Evolutionary conservation across 352 stramenopile species (phyloP), one percentile per base, ranked within the genome.

Genomic region (Pythium grandisporangium): DNA sequence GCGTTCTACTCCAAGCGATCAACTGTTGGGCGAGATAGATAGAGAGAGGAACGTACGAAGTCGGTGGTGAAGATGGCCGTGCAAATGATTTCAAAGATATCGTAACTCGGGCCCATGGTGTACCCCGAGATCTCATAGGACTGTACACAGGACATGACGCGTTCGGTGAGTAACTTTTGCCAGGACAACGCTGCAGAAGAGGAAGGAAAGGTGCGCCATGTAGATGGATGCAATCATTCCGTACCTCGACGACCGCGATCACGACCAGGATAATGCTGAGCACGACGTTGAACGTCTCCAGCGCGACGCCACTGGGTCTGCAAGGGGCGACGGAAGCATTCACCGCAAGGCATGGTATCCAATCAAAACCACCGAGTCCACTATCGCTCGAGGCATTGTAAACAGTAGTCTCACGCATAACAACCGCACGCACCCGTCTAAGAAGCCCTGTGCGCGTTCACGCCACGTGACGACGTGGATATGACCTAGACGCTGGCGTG

Each of bases 11-110:
- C n/a, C n/a, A n/a, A n/a, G n/a, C n/a, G n/a, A n/a, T n/a, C n/a
- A n/a, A n/a, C n/a, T n/a, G n/a, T n/a, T n/a, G n/a, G n/a, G n/a
- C n/a, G n/a, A n/a, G n/a, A n/a, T n/a, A n/a, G n/a, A n/a, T n/a
- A 21, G 5, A 6, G 21, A 6, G 14, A 17, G 14, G 11, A 1
- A 42, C 54, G 14, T 42, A 83, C 55, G 41, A 74, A 84, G 45
- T 84, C 64, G 17, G 63, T 11, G 3, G 61, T 50, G 21, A 84
- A 84, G 35, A 77, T 53, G 20, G 58, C 23, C 13, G 61, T 80
- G 38, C 47, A 58, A 3, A 45, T 21, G 35, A 74, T 33, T 38
- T 69, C 67, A 21, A 78, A 63, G 26, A 45, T 22, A 25, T 58
- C 42, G 44, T 73, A 74, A 7, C 40, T 22, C 2, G 37, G 23